Evolutionary conservation across 148 eudicot species (phyloP), one percentile per base, ranked within the genome.

Genomic region (Pharnaceum exiguum): DNA sequence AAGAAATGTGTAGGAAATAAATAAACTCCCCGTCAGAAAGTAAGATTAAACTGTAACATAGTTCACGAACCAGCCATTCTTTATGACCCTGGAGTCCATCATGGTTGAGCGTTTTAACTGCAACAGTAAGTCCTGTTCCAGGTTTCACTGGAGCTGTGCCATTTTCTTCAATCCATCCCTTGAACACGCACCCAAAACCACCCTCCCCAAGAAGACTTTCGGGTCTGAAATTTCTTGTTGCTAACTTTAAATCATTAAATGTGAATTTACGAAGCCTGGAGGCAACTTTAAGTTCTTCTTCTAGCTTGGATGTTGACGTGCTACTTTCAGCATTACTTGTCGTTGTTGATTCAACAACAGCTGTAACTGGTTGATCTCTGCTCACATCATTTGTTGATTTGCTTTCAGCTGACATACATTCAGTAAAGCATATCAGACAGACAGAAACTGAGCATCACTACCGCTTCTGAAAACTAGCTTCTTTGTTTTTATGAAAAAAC

Each of bases 11-110:
- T n/a, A n/a, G n/a, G 28, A 5, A 28, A 16, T 28, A 30, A 10
- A 43, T 19, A 36, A 6, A 36, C 12, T 23, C 1, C 7, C 26
- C 7, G 21, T 12, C 19, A 25, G 16, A 17, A 39, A 10, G 10
- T 39, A 10, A 60, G 37, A 32, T 5, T 10, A 17, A 62, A 18
- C 2, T 11, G 22, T 27, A 53, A 31, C n/a, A 62, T 3, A 63
- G n/a, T n/a, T n/a, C n/a, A 67, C 77, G 46, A 51, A 81, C 86
- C 86, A 84, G 84, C 90, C 90, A 84, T 57, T 84, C 90, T 76
- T 81, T 81, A 63, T 84, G 90, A 68, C 86, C 90, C 83, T 84
- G 90, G 68, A 84, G 86, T 44, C 90, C 90, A 59, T 84, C 90
- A 65, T 84, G 90, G 64, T 84, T 84, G 57, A 81, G 79, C 51